Evolutionary conservation across 768 basidiomycete genomes (phyloP).

Genomic region (Favolaschia claudopus): DNA sequence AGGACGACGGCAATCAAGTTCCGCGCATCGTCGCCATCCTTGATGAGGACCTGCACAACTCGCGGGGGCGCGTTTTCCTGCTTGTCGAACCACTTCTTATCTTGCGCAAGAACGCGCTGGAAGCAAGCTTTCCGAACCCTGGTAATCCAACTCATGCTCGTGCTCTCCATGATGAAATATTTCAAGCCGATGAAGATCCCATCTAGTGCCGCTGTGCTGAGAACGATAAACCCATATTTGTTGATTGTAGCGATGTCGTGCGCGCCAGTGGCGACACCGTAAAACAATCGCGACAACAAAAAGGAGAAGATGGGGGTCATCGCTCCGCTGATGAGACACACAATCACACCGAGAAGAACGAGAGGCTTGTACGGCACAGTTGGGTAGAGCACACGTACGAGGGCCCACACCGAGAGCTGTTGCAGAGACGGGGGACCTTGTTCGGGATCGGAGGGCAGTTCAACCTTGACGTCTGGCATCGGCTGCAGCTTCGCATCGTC

Average conservation of each 20-base stretch:
- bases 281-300: conserved; percentile 83
- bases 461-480: conserved; percentile 36
- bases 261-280: conserved; percentile 76
- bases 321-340: conserved; percentile 76
- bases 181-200: conserved; percentile 79
- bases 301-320: conserved; percentile 94
- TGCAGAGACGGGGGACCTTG: conserved; percentile 20
- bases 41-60: conserved; percentile 71
- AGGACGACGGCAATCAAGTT: conserved; percentile 50
- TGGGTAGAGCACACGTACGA: conserved; percentile 67
- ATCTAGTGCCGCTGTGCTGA: conserved; percentile 79
- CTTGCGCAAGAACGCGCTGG: conserved; percentile 71
- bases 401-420: conserved; percentile 50
- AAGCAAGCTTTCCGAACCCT: conserved; percentile 66
- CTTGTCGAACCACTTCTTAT: conserved; percentile 89
- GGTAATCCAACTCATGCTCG: conserved; percentile 79
- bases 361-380: conserved; percentile 79
- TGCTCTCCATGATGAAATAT: conserved; percentile 81
- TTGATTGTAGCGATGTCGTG: conserved; percentile 70
- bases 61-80: conserved; percentile 61
- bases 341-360: conserved; percentile 72
- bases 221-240: conserved; percentile 73
- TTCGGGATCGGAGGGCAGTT: conserved; percentile 19
- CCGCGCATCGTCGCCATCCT: conserved; percentile 77
- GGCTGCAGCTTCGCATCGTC: conserved; percentile 34